A percentile compares a stretch with the other conserved stretches of the same genome.
These are phyloP conservation scores for Elsinoe australis DNA, from an alignment of 2,329 filamentous ascomycete species.

Conservation along the genomic window DNA sequence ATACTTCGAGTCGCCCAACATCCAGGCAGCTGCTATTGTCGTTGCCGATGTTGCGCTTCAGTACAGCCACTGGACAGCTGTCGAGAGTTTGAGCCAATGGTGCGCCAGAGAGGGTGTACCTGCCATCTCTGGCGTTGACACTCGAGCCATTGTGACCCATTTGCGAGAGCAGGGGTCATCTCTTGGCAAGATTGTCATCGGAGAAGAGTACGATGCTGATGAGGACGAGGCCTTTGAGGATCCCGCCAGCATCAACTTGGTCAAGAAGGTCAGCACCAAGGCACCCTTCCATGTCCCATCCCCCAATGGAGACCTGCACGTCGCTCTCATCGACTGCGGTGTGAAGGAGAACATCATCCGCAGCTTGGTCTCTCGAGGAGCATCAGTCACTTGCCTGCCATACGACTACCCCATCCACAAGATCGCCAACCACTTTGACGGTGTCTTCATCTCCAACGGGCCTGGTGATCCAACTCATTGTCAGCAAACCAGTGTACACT, in stretches of 20 bases:
- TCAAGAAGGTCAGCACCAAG: constrained; percentile 95
- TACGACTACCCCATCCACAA: constrained; percentile 98
- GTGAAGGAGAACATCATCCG: constrained; percentile 99
- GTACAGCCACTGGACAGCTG: constrained; percentile 98
- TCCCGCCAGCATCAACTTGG: constrained; percentile 92
- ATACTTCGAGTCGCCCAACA: constrained; percentile 97
- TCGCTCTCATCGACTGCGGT: constrained; percentile 94
- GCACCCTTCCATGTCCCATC: constrained; percentile 92
- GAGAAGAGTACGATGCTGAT: constrained; percentile 96
- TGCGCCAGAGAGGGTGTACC: constrained; percentile 93
- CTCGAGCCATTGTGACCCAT: constrained; percentile 89
- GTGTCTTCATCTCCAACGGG: constrained; percentile 98
- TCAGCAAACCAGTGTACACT: constrained; percentile 86
- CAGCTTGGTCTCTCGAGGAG: constrained; percentile 82
- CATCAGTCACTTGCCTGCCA: constrained; percentile 88
- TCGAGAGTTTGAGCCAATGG: constrained; percentile 88
- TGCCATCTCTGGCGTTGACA: constrained; percentile 94
- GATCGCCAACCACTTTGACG: constrained; percentile 94
- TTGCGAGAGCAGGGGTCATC: constrained; percentile 96
- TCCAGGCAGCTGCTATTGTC: constrained; percentile 91
- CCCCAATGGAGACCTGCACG: constrained; percentile 72
- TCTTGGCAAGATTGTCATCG: constrained; percentile 85
- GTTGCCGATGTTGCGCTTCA: constrained; percentile 88
- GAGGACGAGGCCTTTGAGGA: constrained; percentile 95
- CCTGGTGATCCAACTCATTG: constrained; percentile 97